Percentiles rank a stretch among this genome's conserved stretches.
Evolutionary conservation across 306 rosid genomes (phyloP).

Genomic region (Vigna reflexopilosa): DNA sequence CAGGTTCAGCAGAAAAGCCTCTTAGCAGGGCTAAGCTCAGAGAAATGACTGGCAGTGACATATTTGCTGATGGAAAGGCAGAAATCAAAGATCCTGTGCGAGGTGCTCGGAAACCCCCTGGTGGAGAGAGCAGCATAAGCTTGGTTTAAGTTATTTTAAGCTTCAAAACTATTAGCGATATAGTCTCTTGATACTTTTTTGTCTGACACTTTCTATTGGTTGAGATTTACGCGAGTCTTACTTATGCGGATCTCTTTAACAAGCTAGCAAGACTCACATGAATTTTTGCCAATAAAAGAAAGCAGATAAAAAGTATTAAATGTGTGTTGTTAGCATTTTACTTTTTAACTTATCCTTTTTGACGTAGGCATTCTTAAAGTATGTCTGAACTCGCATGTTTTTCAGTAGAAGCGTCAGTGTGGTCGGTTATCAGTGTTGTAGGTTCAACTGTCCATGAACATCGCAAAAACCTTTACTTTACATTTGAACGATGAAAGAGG

Average conservation of each 20-base stretch:
- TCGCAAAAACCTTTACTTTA: conserved; percentile 13
- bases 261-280: neutral
- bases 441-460: conserved; percentile 25
- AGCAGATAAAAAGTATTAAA: neutral
- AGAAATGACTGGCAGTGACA: conserved; percentile 93
- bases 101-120: conserved; percentile 92
- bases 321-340: neutral
- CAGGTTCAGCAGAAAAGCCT: conserved; percentile 82
- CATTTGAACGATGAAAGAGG: conserved; percentile 28
- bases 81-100: conserved; percentile 72
- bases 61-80: conserved; percentile 84
- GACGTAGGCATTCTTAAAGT: conserved; percentile 40
- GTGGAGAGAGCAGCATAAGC: conserved; percentile 93
- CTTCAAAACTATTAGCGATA: neutral
- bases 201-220: neutral
- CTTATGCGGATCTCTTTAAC: neutral
- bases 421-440: conserved; percentile 25
- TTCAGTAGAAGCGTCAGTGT: conserved; percentile 39
- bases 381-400: conserved; percentile 35
- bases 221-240: neutral
- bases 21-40: conserved; percentile 86
- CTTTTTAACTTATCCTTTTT: conserved; percentile 20
- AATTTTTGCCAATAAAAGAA: neutral
- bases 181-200: neutral
- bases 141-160: conserved; percentile 59